Conservation (phyloP, 1,139 yeast genomes). For the Taphrina populina region DNA sequence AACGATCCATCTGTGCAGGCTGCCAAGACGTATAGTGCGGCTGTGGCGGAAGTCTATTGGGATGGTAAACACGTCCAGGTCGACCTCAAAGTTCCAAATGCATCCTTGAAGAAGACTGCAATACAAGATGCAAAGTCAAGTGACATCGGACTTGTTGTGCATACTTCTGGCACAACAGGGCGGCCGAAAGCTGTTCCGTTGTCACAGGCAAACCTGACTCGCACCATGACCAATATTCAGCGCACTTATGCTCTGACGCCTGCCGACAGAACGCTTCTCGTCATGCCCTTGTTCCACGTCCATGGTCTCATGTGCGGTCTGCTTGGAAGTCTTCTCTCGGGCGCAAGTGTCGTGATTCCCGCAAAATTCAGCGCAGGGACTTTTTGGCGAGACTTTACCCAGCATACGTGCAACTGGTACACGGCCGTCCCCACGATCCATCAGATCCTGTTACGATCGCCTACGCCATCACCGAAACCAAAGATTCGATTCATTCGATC, state of each 20-base stretch:
- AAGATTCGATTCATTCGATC: conserved; percentile 63
- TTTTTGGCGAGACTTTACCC: conserved; percentile 59
- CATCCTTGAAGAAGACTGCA: conserved; percentile 45
- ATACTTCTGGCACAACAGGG: conserved; percentile 72
- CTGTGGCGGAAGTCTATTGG: conserved; percentile 56
- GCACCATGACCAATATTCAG: conserved; percentile 58
- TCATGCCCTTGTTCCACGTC: conserved; percentile 73
- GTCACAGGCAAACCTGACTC: conserved; percentile 59
- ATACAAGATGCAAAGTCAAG: conserved; percentile 48
- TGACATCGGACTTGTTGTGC: conserved; percentile 62
- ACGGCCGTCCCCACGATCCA: conserved; percentile 75
- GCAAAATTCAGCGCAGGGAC: conserved; percentile 56
- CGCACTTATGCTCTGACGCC: conserved; percentile 55
- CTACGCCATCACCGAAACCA: conserved; percentile 54
- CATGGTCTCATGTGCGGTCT: conserved; percentile 67
- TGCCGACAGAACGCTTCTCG: conserved; percentile 57
- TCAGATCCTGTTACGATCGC: conserved; percentile 57
- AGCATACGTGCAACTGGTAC: conserved; percentile 60
- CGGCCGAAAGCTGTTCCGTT: conserved; percentile 68
- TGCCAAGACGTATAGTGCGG: conserved; percentile 52
- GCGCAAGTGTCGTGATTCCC: conserved; percentile 63
- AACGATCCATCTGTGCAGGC: conserved; percentile 51
- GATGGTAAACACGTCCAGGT: conserved; percentile 47
- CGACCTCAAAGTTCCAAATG: conserved; percentile 48
- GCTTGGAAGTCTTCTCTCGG: conserved; percentile 58